Base-by-base conservation (phyloP, 2,329 filamentous ascomycete genomes). In the Colletotrichum paranaense region DNA sequence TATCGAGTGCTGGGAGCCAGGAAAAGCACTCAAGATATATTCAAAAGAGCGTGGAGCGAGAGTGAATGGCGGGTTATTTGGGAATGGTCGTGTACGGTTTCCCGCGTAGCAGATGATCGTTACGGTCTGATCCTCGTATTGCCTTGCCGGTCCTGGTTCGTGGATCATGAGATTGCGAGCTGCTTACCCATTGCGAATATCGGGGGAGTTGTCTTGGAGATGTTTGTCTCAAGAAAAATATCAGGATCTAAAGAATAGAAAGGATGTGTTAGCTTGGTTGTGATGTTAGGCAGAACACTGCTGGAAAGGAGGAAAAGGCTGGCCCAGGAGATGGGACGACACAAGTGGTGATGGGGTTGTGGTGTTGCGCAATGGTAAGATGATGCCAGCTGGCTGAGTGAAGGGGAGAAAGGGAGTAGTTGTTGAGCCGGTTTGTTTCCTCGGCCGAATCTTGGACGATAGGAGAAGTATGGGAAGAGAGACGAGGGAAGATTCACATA, bases 151-250 rank as follows among this genome's bases (percentile, higher is more conserved):
- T 63, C 76, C 73, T 58, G 68, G 68, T 73, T 70, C 74, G 67
- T 66, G n/a, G 53, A 9, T 72, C 57, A 68, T 52, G 62, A 49
- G 72, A 78, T 57, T 74, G 68, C 76, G 78, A 78, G 78, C 80
- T 80, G 81, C 85, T 86, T 86, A 86, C 85, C 84, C 85, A 86
- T 86, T 82, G 79, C 79, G 81, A 82, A 80, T 79, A 79, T 76
- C 78, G 78, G 70, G 74, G 73, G 74, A 76, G 76, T 79, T 75
- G 72, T 75, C 72, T 76, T 74, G 68, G 77, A 81, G 64, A 69
- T 72, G 63, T 65, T 69, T 63, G 38, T 75, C 60, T 58, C 65
- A 52, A 77, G 72, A 74, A 80, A 79, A 75, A 49, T 49, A 49
- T 49, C 42, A 22, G 42, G 64, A 65, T 79, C 78, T 81, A 68